A percentile compares a stretch with the other conserved stretches of the same genome.
Evolutionary conservation across 441 rosid species (phyloP).

Genomic region (Adansonia madagascariensis): DNA sequence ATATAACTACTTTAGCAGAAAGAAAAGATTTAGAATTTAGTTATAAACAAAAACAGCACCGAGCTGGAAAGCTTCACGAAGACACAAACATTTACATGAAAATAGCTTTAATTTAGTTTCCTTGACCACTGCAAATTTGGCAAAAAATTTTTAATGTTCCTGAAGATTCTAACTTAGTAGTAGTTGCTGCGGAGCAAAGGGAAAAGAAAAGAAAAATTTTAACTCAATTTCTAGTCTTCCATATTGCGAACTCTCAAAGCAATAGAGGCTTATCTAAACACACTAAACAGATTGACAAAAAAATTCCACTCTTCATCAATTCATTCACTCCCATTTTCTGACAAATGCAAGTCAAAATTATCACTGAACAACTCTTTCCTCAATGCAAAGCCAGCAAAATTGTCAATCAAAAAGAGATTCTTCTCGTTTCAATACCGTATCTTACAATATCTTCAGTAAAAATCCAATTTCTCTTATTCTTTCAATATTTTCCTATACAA

Average conservation of each 20-base stretch:
- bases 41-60: background rate
- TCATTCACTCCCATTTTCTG: background rate
- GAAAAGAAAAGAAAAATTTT: background rate
- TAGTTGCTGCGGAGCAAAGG: background rate
- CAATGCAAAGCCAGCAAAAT: background rate
- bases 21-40: background rate
- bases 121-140: background rate
- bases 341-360: background rate
- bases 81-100: background rate
- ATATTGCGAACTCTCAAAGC: background rate
- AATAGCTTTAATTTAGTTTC: background rate
- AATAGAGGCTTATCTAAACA: background rate
- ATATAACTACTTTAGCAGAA: constrained; percentile 1
- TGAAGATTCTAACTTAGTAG: constrained; percentile 10
- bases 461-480: background rate
- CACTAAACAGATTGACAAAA: background rate
- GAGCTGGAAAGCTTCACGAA: constrained; percentile 2
- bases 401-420: background rate
- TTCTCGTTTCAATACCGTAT: background rate
- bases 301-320: background rate
- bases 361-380: background rate
- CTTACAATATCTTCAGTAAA: constrained; percentile 9
- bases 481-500: background rate
- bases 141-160: background rate
- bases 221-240: background rate